Percentiles rank a stretch among this genome's conserved stretches.
Evolutionary conservation across 2,329 filamentous ascomycete species (phyloP).

Genomic region (Paecilomyces variotii): DNA sequence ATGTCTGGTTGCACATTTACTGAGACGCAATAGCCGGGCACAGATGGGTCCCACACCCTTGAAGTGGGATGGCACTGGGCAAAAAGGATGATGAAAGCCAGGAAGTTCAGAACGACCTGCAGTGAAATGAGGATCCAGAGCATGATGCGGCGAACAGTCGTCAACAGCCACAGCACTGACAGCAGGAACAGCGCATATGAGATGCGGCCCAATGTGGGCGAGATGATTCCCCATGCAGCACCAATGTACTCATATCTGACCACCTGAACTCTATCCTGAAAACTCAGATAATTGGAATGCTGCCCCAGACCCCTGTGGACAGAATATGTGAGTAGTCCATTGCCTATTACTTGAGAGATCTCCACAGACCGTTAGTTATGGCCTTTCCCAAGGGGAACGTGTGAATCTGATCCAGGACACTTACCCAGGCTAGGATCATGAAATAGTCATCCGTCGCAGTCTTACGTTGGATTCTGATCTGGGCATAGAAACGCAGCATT

Average conservation of each 20-base stretch:
- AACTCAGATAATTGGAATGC: constrained; percentile 6
- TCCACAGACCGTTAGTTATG: not conserved
- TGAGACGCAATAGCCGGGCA: constrained; percentile 7
- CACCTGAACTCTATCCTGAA: constrained; percentile 1
- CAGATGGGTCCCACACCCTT: constrained; percentile 8
- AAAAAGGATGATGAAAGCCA: constrained; percentile 7
- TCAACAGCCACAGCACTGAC: constrained; percentile 8
- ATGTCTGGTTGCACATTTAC: constrained; percentile 5
- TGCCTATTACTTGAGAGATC: constrained; percentile 2
- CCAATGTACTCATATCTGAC: constrained; percentile 10
- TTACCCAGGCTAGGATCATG: constrained; percentile 9
- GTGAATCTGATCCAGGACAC: not conserved
- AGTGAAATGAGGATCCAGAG: constrained; percentile 8
- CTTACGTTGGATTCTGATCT: constrained; percentile 2
- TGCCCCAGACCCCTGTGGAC: constrained; percentile 11
- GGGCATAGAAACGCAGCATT: constrained; percentile 4
- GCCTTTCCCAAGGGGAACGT: not conserved
- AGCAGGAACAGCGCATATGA: constrained; percentile 11
- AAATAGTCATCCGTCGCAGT: constrained; percentile 3
- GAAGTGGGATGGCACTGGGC: constrained; percentile 8
- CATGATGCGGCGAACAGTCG: constrained; percentile 4
- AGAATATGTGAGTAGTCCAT: constrained; percentile 5
- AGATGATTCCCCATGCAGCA: constrained; percentile 9
- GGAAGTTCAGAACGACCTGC: constrained; percentile 8
- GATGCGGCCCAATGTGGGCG: constrained; percentile 10